These are phyloP conservation scores for Lepidium didymum DNA, from an alignment of 345 rosid species.

Conservation along the genomic window DNA sequence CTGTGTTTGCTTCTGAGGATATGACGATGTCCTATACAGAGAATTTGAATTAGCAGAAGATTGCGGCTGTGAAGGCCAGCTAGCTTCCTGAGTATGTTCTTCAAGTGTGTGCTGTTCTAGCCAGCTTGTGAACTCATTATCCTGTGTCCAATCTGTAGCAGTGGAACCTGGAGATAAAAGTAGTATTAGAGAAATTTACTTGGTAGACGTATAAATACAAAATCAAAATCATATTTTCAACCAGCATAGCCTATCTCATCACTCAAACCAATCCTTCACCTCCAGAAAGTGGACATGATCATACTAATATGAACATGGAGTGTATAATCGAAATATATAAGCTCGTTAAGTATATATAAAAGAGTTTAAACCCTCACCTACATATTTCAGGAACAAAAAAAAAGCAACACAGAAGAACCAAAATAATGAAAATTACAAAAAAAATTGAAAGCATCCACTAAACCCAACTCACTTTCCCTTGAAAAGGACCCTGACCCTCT, in stretches of 20 bases:
- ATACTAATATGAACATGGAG: neutral
- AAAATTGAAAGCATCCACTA: neutral
- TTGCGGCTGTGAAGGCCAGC: conserved; percentile 81
- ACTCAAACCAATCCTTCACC: neutral
- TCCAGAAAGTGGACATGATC: neutral
- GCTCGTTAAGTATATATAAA: neutral
- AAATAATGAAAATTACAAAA: neutral
- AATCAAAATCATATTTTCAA: neutral
- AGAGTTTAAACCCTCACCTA: neutral
- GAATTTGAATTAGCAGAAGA: conserved; percentile 47
- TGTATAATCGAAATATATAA: too few relatives aligned
- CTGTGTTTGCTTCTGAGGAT: conserved; percentile 65
- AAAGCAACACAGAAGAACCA: neutral
- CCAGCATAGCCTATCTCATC: neutral
- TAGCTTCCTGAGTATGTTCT: conserved; percentile 56
- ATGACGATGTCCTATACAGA: conserved; percentile 80
- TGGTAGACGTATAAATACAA: neutral
- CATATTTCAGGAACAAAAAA: neutral
- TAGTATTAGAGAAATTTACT: neutral
- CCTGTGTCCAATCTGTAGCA: conserved; percentile 84
- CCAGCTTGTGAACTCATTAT: conserved; percentile 66
- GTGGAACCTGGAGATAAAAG: conserved; percentile 69
- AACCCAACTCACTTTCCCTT: conserved; percentile 81
- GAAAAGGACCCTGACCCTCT: conserved; percentile 94
- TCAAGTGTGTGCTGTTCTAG: conserved; percentile 59